Conservation (phyloP, 83 land plant genomes). For the Diphasiastrum complanatum region DNA sequence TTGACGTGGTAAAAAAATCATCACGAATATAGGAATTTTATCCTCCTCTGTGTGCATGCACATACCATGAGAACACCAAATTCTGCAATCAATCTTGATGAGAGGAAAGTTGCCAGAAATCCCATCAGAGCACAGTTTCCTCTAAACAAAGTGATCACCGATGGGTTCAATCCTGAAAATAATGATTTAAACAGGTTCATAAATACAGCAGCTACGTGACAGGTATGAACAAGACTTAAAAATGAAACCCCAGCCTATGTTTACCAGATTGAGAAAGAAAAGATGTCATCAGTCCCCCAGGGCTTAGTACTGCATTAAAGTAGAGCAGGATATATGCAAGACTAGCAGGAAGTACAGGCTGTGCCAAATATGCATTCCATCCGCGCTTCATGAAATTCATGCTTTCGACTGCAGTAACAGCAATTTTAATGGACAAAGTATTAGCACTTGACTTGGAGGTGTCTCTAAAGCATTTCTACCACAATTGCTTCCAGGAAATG, state of each 20-base stretch:
- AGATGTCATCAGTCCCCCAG: constrained; percentile 96
- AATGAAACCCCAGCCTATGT: constrained; percentile 13
- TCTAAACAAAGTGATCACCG: constrained; percentile 82
- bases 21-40: no score
- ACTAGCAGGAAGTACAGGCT: constrained; percentile 95
- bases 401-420: constrained; percentile 51
- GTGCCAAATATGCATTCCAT: constrained; percentile 72
- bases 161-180: constrained; percentile 73
- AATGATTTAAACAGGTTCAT: neutral
- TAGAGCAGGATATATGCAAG: constrained; percentile 87
- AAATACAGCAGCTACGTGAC: constrained; percentile 2
- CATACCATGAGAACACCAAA: constrained; percentile 89
- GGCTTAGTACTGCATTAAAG: constrained; percentile 87
- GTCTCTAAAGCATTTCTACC: no score
- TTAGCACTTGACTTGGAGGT: no score
- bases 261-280: constrained; percentile 76
- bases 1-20: no score
- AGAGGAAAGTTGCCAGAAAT: constrained; percentile 79
- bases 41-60: no score
- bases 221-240: neutral
- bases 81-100: constrained; percentile 60
- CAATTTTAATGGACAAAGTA: no score
- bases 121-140: constrained; percentile 97
- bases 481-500: no score
- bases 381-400: constrained; percentile 64